Percentiles rank a stretch among this genome's conserved stretches.
These are phyloP conservation scores for Xylaria nigripes DNA, from an alignment of 495 filamentous ascomycete species.

Conservation along the genomic window DNA sequence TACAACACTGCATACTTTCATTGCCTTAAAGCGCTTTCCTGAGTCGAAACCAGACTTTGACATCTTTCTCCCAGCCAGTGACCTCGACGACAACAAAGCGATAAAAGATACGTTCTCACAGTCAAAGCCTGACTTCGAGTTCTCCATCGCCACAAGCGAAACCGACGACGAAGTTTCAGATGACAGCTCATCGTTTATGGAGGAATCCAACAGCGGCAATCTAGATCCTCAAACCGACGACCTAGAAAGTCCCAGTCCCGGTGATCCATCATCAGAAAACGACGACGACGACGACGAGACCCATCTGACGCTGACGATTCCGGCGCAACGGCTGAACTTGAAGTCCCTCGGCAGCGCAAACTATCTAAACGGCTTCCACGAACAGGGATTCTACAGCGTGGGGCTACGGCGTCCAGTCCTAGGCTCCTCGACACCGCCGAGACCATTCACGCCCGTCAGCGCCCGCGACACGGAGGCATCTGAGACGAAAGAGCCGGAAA, in stretches of 20 bases:
- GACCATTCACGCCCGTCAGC: not conserved
- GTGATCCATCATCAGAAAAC: slow-evolving; percentile 15
- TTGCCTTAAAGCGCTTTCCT: no score
- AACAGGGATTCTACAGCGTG: slow-evolving; percentile 25
- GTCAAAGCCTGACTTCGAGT: not conserved
- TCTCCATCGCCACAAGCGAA: not conserved
- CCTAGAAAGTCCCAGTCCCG: no score
- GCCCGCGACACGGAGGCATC: not conserved
- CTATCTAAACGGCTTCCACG: slow-evolving; percentile 31
- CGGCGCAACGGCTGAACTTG: slow-evolving; percentile 1
- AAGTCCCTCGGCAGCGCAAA: slow-evolving; percentile 31
- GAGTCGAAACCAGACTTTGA: slow-evolving; percentile 22
- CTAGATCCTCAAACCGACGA: no score
- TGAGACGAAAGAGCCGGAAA: not conserved
- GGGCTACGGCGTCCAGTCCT: slow-evolving; percentile 29
- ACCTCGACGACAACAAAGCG: not conserved
- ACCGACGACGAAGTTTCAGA: not conserved
- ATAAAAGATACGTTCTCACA: not conserved
- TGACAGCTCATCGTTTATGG: no score
- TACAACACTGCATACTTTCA: no score
- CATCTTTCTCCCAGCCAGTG: slow-evolving; percentile 10
- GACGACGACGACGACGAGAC: not conserved
- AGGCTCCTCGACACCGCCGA: slow-evolving; percentile 3
- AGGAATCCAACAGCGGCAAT: not conserved
- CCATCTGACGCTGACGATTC: not conserved